Evolutionary conservation across 2,329 filamentous ascomycete species (phyloP).

Genomic region (Cladosporium colombiae): DNA sequence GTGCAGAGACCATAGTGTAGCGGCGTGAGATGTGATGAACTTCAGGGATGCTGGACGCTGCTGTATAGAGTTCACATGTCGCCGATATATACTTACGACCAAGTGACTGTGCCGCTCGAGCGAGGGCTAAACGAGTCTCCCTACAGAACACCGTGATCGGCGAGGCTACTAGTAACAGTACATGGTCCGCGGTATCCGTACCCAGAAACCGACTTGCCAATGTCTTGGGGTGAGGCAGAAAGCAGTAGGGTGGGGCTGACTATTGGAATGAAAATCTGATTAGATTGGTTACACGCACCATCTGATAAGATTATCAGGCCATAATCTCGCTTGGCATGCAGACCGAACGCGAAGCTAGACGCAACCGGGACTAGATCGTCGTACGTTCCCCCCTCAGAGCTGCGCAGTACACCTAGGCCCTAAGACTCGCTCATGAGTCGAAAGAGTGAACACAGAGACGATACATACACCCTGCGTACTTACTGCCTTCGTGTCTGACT

Average conservation of each 20-base stretch:
- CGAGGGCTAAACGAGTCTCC: not conserved
- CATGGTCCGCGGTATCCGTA: not conserved
- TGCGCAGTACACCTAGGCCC: not conserved
- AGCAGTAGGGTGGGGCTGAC: not conserved
- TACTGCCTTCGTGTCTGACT: not conserved
- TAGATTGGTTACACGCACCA: not conserved
- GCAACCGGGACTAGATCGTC: not conserved
- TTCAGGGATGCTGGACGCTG: not conserved
- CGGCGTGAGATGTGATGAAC: not conserved
- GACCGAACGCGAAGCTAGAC: not conserved
- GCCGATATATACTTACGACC: not conserved
- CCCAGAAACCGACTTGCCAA: not conserved
- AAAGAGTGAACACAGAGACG: not conserved
- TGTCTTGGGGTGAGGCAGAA: not conserved
- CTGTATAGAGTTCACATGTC: not conserved
- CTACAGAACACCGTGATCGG: not conserved
- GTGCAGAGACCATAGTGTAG: not conserved
- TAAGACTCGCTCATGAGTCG: not conserved
- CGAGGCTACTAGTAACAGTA: not conserved
- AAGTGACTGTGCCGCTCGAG: not conserved
- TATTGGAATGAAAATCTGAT: constrained; percentile 9
- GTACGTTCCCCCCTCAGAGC: not conserved
- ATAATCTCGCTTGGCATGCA: not conserved
- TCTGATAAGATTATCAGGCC: constrained; percentile 3
- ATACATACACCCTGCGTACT: not conserved